Conservation (phyloP, 1,284 basidiomycete species). For the Ustilago shanxiensis region DNA sequence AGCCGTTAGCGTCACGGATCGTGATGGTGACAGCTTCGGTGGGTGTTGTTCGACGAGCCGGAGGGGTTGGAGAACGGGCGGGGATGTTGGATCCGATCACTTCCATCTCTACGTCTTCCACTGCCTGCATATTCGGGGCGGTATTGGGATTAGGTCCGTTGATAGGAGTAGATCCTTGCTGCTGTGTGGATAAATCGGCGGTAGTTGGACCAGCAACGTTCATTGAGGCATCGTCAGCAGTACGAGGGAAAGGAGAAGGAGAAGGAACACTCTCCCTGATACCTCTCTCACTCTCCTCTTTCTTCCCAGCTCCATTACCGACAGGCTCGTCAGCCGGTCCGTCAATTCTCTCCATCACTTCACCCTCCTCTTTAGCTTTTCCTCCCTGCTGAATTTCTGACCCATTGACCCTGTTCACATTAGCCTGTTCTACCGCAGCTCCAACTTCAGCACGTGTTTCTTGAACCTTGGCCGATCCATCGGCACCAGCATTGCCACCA, state of each 20-base stretch:
- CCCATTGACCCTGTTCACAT: background rate
- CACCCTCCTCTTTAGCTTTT: background rate
- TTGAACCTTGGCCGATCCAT: background rate
- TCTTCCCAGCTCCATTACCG: no score
- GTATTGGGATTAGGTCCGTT: no score
- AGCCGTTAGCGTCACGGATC: slow-evolving; percentile 27
- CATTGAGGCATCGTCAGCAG: no score
- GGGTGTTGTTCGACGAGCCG: background rate
- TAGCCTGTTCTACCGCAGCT: background rate
- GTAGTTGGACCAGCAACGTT: no score
- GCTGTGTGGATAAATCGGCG: no score
- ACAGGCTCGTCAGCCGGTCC: background rate
- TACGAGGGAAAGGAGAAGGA: no score
- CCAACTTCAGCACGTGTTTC: background rate
- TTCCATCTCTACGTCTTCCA: slow-evolving; percentile 11
- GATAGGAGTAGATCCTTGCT: no score
- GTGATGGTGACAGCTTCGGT: background rate
- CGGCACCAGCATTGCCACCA: background rate
- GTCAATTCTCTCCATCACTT: background rate
- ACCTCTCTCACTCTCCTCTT: no score
- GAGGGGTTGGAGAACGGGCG: background rate
- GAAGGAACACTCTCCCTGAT: no score
- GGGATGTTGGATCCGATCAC: background rate
- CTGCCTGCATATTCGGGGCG: no score
- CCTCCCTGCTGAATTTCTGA: background rate